These are phyloP conservation scores for Triticum urartu DNA, from an alignment of 176 grass and related monocot genomes.

Conservation along the genomic window DNA sequence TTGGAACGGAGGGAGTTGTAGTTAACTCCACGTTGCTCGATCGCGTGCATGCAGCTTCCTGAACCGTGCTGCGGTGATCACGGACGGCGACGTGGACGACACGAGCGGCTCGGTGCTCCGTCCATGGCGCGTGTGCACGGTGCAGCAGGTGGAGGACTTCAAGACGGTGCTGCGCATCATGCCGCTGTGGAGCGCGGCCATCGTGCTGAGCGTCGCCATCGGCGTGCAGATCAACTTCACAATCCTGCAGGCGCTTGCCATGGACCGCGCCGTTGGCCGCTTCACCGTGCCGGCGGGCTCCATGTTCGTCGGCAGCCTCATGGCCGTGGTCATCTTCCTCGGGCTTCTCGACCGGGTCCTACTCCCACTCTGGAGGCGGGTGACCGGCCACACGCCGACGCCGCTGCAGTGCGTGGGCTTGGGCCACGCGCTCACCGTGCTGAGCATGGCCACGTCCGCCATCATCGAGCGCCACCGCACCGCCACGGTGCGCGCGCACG, in stretches of 20 bases:
- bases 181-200: slow-evolving; percentile 52
- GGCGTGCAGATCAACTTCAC: slow-evolving; percentile 57
- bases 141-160: slow-evolving; percentile 67
- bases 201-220: slow-evolving; percentile 47
- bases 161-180: slow-evolving; percentile 53
- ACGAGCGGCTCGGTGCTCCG: slow-evolving; percentile 8
- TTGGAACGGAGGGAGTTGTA: no score
- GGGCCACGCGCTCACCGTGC: slow-evolving; percentile 44
- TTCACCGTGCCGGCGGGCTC: slow-evolving; percentile 61
- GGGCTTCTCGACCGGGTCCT: slow-evolving; percentile 53
- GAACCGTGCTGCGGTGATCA: slow-evolving; percentile 59
- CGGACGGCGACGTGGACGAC: slow-evolving; percentile 28
- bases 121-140: slow-evolving; percentile 57
- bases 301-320: slow-evolving; percentile 21
- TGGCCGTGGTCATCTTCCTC: slow-evolving; percentile 30
- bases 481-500: slow-evolving; percentile 28
- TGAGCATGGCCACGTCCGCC: slow-evolving; percentile 51
- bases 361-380: slow-evolving; percentile 34
- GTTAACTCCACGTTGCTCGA: background rate
- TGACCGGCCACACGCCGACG: slow-evolving; percentile 32
- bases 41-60: slow-evolving; percentile 36
- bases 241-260: slow-evolving; percentile 58
- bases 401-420: slow-evolving; percentile 57
- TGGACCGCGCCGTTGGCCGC: slow-evolving; percentile 57
- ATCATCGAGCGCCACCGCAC: slow-evolving; percentile 38